phyloP scores from a whole-genome alignment of 768 basidiomycete species.

The Tephrocybe sp. region DNA sequence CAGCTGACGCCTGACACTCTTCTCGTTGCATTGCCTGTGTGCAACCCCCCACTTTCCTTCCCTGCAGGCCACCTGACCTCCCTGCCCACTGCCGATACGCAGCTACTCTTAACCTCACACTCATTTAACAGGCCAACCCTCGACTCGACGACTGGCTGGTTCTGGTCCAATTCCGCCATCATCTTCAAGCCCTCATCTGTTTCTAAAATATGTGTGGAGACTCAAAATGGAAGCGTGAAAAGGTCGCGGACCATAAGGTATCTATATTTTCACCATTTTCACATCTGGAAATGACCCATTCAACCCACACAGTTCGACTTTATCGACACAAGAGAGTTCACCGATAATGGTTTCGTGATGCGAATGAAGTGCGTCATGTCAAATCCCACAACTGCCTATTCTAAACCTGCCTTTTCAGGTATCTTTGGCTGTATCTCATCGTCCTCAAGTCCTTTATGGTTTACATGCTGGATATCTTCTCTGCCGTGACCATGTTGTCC shows the following conservation, averaged over 20 bases:
- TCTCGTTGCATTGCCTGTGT: constrained; percentile 2
- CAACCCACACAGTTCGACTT: constrained; percentile 81
- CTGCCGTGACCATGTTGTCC: constrained; percentile 94
- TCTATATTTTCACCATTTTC: not conserved
- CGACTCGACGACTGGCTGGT: constrained; percentile 55
- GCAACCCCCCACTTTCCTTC: constrained; percentile 12
- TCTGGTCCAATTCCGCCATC: constrained; percentile 25
- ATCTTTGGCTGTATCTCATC: constrained; percentile 90
- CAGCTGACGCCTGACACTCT: not conserved
- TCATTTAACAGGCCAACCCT: constrained; percentile 22
- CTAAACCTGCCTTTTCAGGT: constrained; percentile 46
- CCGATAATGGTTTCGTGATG: constrained; percentile 82
- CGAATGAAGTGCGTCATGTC: constrained; percentile 69
- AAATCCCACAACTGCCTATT: not conserved
- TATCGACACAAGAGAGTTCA: constrained; percentile 90
- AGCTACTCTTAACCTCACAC: constrained; percentile 23
- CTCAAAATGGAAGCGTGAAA: constrained; percentile 94
- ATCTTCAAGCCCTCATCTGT: constrained; percentile 16
- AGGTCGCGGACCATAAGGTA: constrained; percentile 98
- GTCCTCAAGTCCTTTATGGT: constrained; percentile 96
- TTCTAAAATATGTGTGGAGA: constrained; percentile 60
- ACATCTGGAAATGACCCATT: constrained; percentile 7
- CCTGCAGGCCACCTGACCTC: constrained; percentile 8
- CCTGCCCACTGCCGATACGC: constrained; percentile 8
- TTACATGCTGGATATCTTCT: constrained; percentile 97